Base-by-base conservation (phyloP, 768 basidiomycete species). In the Russula emetica region DNA sequence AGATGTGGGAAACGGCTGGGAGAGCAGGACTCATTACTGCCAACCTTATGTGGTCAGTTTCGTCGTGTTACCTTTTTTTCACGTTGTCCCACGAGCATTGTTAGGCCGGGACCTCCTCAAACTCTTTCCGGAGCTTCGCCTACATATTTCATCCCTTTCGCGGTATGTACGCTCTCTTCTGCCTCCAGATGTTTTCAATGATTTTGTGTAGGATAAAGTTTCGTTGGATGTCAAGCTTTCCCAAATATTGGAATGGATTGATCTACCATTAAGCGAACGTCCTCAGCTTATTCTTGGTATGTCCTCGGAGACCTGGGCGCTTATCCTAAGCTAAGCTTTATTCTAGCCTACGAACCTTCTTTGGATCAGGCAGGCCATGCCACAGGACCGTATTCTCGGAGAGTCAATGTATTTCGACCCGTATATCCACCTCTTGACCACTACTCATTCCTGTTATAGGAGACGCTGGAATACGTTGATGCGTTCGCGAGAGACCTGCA, bases 1-100 rank as follows among this genome's bases (percentile, higher is more conserved):
- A 94, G 91, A 88, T 96, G 79, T 97, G 94, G 94, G 90, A 92
- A 71, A 94, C 93, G 0, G 90, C 87, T 2, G 81, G 78, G 62
- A 86, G 84, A 63, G 85, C 86, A 5, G 87, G 87, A 0, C 72
- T 92, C 13, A 77, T 83, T 40, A 88, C 90, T 5, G 94, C 92
- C 0, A 94, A 94, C 69, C 78, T 94, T 50, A 97, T 97, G 94
- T 97, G 94, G 92, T 92, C 58, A 60, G 86, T 78, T 30, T 47
- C 20, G 9, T 11, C 24, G n/a, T 20, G 26, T 36, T 6, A 18
- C 20, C 57, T 2, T 26, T 28, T 20, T 24, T 26, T 36, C 16
- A 2, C 24, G 28, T 22, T 55, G 13, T 52, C 10, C 36, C 32
- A 40, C 5, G 13, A 54, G 49, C 38, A 14, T n/a, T 26, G 44